Percentiles rank a stretch among this genome's conserved stretches.
These are phyloP conservation scores for Zasmidium citrigriseum DNA, from an alignment of 2,329 filamentous ascomycete species.

Conservation along the genomic window DNA sequence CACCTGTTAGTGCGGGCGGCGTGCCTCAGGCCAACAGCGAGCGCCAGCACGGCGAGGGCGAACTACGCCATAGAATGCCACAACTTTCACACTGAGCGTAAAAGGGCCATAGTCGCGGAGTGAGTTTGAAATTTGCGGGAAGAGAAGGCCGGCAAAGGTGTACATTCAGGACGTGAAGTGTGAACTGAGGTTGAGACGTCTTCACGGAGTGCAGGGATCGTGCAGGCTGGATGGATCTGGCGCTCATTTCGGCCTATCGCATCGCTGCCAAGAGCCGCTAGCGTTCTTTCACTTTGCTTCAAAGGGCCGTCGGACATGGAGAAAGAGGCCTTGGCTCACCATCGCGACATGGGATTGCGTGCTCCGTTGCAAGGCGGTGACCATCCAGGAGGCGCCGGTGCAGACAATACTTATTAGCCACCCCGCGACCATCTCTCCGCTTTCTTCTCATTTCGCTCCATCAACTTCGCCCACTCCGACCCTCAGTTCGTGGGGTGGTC, in stretches of 20 bases:
- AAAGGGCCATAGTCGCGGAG: background rate
- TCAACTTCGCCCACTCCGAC: too few species aligned
- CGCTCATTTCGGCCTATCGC: background rate
- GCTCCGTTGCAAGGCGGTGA: background rate
- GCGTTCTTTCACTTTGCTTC: background rate
- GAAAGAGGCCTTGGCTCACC: background rate
- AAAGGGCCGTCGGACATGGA: background rate
- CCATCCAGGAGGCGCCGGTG: background rate
- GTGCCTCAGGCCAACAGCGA: background rate
- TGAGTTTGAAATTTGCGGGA: constrained; percentile 24
- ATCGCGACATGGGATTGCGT: background rate
- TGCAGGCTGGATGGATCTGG: background rate
- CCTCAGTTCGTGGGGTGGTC: too few species aligned
- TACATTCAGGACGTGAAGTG: background rate
- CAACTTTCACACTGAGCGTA: constrained; percentile 21
- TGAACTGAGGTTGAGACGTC: too few species aligned
- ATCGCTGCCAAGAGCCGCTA: background rate
- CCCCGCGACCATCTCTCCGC: background rate
- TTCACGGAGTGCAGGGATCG: background rate
- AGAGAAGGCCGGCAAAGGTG: background rate
- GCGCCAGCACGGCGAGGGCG: background rate
- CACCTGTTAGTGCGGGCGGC: background rate
- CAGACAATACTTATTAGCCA: background rate
- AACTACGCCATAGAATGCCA: constrained; percentile 10
- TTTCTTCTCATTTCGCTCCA: constrained; percentile 2